Evolutionary conservation across 352 stramenopile species (phyloP).

Genomic region (Globisporangium uncinulatum): DNA sequence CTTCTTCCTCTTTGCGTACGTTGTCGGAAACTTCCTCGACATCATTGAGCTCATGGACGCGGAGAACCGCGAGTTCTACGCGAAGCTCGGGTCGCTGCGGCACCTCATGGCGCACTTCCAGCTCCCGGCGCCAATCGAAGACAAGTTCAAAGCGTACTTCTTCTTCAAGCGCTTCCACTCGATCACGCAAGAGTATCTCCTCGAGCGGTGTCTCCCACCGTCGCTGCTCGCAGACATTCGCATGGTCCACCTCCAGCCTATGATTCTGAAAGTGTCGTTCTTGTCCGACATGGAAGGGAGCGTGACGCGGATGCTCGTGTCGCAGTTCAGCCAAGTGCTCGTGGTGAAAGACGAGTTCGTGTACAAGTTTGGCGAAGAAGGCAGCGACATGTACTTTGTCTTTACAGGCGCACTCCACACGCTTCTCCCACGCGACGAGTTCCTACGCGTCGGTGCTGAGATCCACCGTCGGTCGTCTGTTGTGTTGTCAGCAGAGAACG

Average conservation of each 20-base stretch:
- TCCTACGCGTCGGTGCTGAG: conserved; percentile 21
- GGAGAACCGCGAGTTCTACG: conserved; percentile 62
- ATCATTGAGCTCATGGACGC: conserved; percentile 65
- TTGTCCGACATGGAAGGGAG: conserved; percentile 43
- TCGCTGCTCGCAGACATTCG: conserved; percentile 66
- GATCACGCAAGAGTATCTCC: conserved; percentile 63
- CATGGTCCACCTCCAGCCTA: conserved; percentile 57
- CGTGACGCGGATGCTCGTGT: conserved; percentile 63
- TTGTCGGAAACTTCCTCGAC: conserved; percentile 68
- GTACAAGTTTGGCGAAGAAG: conserved; percentile 53
- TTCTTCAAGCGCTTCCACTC: conserved; percentile 72
- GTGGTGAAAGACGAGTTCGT: conserved; percentile 60
- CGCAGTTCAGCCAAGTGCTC: conserved; percentile 60
- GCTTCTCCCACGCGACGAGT: conserved; percentile 35
- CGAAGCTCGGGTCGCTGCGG: conserved; percentile 40
- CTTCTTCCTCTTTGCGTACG: conserved; percentile 71
- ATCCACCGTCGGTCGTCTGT: conserved; percentile 10
- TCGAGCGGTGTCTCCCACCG: conserved; percentile 56
- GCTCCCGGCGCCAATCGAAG: conserved; percentile 30
- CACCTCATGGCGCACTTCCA: conserved; percentile 54
- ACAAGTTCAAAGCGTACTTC: conserved; percentile 58
- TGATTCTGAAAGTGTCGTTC: conserved; percentile 68
- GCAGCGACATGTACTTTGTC: conserved; percentile 74
- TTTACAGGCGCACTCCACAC: conserved; percentile 54
- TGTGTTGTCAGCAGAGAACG: not conserved